These are phyloP conservation scores for Colletotrichum aenigma DNA, from an alignment of 2,329 filamentous ascomycete genomes.

Conservation along the genomic window DNA sequence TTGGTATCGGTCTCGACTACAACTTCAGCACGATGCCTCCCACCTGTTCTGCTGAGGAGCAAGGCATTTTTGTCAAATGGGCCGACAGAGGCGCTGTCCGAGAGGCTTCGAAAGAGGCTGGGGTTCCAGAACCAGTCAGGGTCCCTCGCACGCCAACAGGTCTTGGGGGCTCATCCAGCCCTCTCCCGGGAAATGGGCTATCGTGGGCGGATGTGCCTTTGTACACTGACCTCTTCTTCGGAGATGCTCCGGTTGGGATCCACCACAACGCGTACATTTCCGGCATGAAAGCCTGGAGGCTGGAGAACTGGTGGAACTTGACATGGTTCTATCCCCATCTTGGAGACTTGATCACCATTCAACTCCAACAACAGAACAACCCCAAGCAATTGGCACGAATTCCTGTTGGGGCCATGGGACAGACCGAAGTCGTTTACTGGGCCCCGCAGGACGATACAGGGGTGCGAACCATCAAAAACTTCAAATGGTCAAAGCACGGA, in stretches of 20 bases:
- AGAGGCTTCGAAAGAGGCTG: constrained; percentile 29
- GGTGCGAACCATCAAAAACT: constrained; percentile 17
- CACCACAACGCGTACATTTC: constrained; percentile 39
- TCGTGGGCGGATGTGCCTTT: constrained; percentile 34
- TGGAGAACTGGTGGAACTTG: constrained; percentile 37
- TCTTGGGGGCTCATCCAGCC: constrained; percentile 20
- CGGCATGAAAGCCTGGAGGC: constrained; percentile 32
- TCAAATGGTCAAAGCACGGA: constrained; percentile 21
- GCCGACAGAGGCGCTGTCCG: constrained; percentile 26
- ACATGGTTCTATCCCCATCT: constrained; percentile 39
- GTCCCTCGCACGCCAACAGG: constrained; percentile 30
- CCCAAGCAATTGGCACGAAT: constrained; percentile 25
- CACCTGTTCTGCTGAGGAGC: constrained; percentile 40
- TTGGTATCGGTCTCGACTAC: constrained; percentile 43
- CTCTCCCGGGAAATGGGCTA: constrained; percentile 1
- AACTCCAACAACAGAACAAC: constrained; percentile 22
- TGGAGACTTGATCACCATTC: constrained; percentile 30
- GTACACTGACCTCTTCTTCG: constrained; percentile 42
- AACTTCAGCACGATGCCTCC: constrained; percentile 39
- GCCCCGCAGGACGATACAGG: constrained; percentile 21
- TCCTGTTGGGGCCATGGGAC: background rate
- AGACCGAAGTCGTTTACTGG: constrained; percentile 25
- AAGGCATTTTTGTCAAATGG: constrained; percentile 36
- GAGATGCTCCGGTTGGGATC: constrained; percentile 37
- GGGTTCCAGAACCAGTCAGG: constrained; percentile 32